Evolutionary conservation across 176 grass and related monocot species (phyloP), one percentile per base, ranked within the genome.

Genomic region (Oryza glumipatula): DNA sequence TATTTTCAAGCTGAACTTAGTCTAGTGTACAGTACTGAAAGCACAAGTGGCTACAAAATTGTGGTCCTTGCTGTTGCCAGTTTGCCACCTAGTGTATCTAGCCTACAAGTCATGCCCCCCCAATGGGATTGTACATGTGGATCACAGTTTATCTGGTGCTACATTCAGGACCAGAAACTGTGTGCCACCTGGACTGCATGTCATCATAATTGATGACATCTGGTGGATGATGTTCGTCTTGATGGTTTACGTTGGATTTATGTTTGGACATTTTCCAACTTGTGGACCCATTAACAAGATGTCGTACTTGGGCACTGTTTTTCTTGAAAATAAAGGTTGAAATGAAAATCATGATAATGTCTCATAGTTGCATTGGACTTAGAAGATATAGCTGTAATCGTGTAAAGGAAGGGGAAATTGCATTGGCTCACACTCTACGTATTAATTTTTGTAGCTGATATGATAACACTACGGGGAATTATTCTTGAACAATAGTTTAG

Each of bases 141-240:
- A 86, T 90, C 61, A 43, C 21, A 61, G 48, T 74, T 47, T 79
- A 86, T 90, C 88, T 68, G 8, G 10, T 63, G 79, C 79, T 64
- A 67, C 61, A 41, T 79, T 78, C 74, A 79, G 79, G 47, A 77
- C 79, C 79, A 89, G 51, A 41, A 76, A 65, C 26, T 47, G 64
- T 33, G 68, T 38, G 79, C 73, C 83, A 86, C 58, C 5, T 90
- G 30, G 64, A 80, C 46, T 86, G 17, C 79, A 79, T 90, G 68
- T 66, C 76, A 86, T 72, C 78, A 1, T 10, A 17, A 73, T 35
- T 74, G 6, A 17, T 80, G 76, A 0, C 68, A 74, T 67, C 67
- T 82, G 45, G 33, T 79, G 23, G 23, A 10, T 46, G 68, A 0
- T 68, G 79, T 23, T 63, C 24, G 24, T n/a, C 13, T 14, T 17